Percentiles rank a stretch among this genome's conserved stretches.
These are phyloP conservation scores for Whalleya microplaca DNA, from an alignment of 2,329 filamentous ascomycete species.

Conservation along the genomic window DNA sequence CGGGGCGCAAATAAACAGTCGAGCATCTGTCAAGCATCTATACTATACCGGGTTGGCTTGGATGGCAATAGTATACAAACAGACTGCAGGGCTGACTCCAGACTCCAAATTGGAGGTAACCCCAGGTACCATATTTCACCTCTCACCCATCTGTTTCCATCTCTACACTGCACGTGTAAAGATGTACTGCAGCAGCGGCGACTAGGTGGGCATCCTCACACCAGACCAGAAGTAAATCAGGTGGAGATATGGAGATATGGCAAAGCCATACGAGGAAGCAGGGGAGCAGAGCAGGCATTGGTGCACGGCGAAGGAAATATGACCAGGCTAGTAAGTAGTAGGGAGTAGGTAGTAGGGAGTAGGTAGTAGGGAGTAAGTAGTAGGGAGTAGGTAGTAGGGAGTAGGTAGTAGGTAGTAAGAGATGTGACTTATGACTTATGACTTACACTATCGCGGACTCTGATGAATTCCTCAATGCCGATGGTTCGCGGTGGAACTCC, in stretches of 20 bases:
- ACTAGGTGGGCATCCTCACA: too few species aligned
- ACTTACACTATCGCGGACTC: slow-evolving; percentile 82
- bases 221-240: slow-evolving; percentile 4
- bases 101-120: not conserved
- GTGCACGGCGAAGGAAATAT: too few species aligned
- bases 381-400: too few species aligned
- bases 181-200: not conserved
- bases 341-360: too few species aligned
- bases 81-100: not conserved
- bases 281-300: too few species aligned
- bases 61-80: not conserved
- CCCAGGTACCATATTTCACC: not conserved
- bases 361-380: too few species aligned
- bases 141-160: not conserved
- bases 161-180: not conserved
- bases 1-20: not conserved
- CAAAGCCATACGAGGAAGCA: too few species aligned
- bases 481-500: slow-evolving; percentile 43
- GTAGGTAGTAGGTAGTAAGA: slow-evolving; percentile 12
- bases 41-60: too few species aligned
- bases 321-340: too few species aligned
- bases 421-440: slow-evolving; percentile 5
- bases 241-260: not conserved
- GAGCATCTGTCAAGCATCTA: not conserved
- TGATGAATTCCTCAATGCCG: slow-evolving; percentile 76